Evolutionary conservation across 2,329 filamentous ascomycete species (phyloP).

Genomic region (Apiospora rasikravindrae): DNA sequence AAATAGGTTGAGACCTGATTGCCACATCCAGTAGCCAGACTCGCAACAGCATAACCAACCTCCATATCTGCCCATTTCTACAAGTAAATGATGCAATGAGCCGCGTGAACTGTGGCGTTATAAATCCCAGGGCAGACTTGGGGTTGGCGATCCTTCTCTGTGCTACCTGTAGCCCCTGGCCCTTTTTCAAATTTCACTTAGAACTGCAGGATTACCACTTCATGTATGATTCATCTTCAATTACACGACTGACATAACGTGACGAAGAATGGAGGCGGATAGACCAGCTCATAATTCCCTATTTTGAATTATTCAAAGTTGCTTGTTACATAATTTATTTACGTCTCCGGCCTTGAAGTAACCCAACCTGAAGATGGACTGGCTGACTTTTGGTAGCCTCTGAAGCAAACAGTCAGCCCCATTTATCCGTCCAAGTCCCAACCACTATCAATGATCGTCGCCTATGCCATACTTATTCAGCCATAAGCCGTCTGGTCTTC

Average conservation of each 20-base stretch:
- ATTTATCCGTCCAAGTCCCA: neutral
- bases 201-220: neutral
- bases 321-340: neutral
- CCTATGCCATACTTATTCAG: neutral
- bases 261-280: too few species aligned
- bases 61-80: too few species aligned
- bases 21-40: too few species aligned
- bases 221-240: neutral
- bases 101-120: too few species aligned
- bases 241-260: neutral
- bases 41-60: too few species aligned
- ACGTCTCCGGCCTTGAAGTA: neutral
- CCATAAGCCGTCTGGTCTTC: neutral
- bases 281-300: neutral
- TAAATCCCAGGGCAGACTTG: too few species aligned
- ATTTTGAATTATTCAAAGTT: neutral
- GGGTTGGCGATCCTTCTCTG: too few species aligned
- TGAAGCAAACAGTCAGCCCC: neutral
- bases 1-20: too few species aligned
- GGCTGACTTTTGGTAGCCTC: neutral
- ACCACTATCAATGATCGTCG: neutral
- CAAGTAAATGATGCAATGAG: too few species aligned
- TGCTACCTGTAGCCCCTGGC: neutral
- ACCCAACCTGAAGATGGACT: neutral
- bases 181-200: neutral